These are phyloP conservation scores for Tolypocladium tropicale DNA, from an alignment of 2,329 filamentous ascomycete species.

Conservation along the genomic window DNA sequence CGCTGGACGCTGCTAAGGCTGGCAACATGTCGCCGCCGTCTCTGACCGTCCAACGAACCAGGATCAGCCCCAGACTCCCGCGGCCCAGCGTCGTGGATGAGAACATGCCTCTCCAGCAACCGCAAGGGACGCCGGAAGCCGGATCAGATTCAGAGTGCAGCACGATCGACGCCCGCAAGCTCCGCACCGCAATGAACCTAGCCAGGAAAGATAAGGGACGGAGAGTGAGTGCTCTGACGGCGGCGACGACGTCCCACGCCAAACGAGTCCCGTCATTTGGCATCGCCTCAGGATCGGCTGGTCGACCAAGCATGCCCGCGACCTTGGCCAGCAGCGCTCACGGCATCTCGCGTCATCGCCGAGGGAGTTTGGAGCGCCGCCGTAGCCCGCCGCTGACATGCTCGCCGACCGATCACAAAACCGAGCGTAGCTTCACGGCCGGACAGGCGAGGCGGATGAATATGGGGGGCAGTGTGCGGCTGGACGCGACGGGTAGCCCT, in stretches of 20 bases:
- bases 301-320: constrained; percentile 27
- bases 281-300: constrained; percentile 14
- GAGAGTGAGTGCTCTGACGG: constrained; percentile 27
- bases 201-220: constrained; percentile 37
- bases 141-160: constrained; percentile 41
- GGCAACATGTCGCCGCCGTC: constrained; percentile 39
- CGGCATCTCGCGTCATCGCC: constrained; percentile 44
- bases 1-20: constrained; percentile 37
- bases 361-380: constrained; percentile 39
- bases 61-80: constrained; percentile 9
- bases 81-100: constrained; percentile 34
- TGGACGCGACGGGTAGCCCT: constrained; percentile 15
- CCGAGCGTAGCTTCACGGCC: constrained; percentile 34
- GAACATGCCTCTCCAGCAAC: constrained; percentile 36
- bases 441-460: constrained; percentile 50
- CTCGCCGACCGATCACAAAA: constrained; percentile 32
- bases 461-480: constrained; percentile 30
- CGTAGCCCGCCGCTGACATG: constrained; percentile 44
- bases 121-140: constrained; percentile 20
- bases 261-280: constrained; percentile 37
- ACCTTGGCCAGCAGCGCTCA: constrained; percentile 39
- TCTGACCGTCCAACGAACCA: constrained; percentile 12
- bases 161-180: constrained; percentile 40
- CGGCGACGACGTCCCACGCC: constrained; percentile 22
- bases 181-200: constrained; percentile 43